These are phyloP conservation scores for Candida silvicultrix DNA, from an alignment of 805 yeast species.

Conservation along the genomic window DNA sequence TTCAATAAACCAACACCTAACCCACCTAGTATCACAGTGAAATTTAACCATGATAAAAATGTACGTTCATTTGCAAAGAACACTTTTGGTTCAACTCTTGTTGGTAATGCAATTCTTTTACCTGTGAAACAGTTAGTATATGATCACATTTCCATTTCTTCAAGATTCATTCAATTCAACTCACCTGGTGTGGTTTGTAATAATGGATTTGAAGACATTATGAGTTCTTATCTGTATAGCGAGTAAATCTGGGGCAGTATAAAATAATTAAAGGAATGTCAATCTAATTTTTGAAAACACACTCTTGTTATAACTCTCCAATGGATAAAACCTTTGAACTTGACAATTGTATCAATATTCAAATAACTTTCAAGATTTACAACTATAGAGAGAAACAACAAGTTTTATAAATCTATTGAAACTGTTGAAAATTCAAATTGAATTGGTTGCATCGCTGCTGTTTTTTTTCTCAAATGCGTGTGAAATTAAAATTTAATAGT, in stretches of 20 bases:
- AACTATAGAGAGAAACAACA: neutral
- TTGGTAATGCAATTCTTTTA: slow-evolving; percentile 95
- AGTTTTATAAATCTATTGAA: neutral
- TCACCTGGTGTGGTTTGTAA: slow-evolving; percentile 66
- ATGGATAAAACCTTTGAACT: neutral
- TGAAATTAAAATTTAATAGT: neutral
- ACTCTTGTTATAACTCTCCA: too few species aligned
- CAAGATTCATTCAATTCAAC: too few species aligned
- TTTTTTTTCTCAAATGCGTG: neutral
- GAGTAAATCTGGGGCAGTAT: neutral
- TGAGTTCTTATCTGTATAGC: neutral
- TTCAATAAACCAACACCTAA: slow-evolving; percentile 92
- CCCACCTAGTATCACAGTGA: slow-evolving; percentile 97
- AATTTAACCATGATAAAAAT: slow-evolving; percentile 95
- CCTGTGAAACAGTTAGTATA: slow-evolving; percentile 26
- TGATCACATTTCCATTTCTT: too few species aligned
- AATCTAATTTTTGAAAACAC: too few species aligned
- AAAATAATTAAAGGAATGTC: neutral
- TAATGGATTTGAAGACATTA: slow-evolving; percentile 66
- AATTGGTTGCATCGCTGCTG: slow-evolving; percentile 1
- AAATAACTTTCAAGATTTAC: too few species aligned
- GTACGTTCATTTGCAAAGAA: slow-evolving; percentile 99
- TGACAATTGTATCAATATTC: too few species aligned
- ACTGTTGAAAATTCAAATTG: neutral
- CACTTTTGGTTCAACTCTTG: slow-evolving; percentile 97